Conservation (phyloP, 352 stramenopile genomes). For the Hyaloperonospora arabidopsidis region DNA sequence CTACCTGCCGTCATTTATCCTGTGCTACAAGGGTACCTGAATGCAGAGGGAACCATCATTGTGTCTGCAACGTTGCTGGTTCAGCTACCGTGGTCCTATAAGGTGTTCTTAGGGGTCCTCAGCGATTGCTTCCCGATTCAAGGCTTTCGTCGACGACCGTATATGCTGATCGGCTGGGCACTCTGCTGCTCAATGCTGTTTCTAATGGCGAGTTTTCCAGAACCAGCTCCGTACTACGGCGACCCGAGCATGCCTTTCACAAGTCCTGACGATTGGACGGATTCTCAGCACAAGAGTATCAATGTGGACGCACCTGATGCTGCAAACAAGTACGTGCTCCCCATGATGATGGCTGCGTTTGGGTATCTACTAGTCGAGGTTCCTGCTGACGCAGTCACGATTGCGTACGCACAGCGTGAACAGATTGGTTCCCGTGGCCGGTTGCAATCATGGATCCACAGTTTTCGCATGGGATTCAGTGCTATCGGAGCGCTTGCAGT, state of each 20-base stretch:
- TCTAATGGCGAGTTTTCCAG: conserved; percentile 31
- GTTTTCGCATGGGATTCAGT: conserved; percentile 41
- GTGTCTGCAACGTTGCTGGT: conserved; percentile 41
- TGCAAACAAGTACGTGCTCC: conserved; percentile 46
- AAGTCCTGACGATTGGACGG: conserved; percentile 28
- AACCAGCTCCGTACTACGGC: conserved; percentile 42
- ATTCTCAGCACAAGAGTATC: conserved; percentile 29
- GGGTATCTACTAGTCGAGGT: conserved; percentile 58
- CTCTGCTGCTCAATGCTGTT: conserved; percentile 44
- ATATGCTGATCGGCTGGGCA: conserved; percentile 52
- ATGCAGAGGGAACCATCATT: conserved; percentile 46
- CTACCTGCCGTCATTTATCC: conserved; percentile 49
- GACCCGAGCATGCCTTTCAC: conserved; percentile 29
- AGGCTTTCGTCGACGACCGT: conserved; percentile 45
- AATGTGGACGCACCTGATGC: conserved; percentile 32
- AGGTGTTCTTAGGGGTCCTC: conserved; percentile 48
- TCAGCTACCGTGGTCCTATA: conserved; percentile 52
- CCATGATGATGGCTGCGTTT: conserved; percentile 66
- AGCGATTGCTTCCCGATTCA: conserved; percentile 58
- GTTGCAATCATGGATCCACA: conserved; percentile 54
- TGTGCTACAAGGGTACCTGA: conserved; percentile 49
- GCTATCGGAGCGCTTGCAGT: conserved; percentile 38
- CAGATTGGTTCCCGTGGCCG: conserved; percentile 36
- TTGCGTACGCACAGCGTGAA: conserved; percentile 55
- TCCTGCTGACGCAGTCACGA: conserved; percentile 48